Conservation (phyloP, 495 filamentous ascomycete species). For the Aspergillus sparsus region DNA sequence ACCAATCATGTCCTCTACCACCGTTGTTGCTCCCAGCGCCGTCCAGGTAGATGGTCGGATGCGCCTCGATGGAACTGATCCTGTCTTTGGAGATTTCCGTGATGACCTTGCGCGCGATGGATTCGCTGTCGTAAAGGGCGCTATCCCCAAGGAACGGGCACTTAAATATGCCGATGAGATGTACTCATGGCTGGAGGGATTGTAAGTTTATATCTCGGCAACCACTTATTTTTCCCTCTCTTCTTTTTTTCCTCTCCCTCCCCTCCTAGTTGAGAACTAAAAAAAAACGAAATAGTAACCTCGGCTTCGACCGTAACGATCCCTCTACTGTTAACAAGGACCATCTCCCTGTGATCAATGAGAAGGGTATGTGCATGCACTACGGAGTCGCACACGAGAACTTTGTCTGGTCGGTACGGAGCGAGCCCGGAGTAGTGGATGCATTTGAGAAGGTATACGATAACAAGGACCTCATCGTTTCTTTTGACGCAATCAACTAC, state of each 20-base stretch:
- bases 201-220: slow-evolving; percentile 20
- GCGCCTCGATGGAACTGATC: neutral
- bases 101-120: slow-evolving; percentile 43
- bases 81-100: slow-evolving; percentile 26
- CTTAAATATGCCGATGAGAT: slow-evolving; percentile 36
- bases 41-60: neutral
- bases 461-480: slow-evolving; percentile 44
- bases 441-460: slow-evolving; percentile 44
- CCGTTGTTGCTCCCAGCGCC: no score
- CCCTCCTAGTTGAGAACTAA: neutral
- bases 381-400: slow-evolving; percentile 43
- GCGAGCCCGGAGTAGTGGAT: slow-evolving; percentile 41
- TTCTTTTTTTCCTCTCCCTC: no score
- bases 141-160: slow-evolving; percentile 41
- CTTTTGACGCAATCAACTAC: slow-evolving; percentile 47
- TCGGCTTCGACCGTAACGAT: slow-evolving; percentile 43
- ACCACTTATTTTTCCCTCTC: neutral
- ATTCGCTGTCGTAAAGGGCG: slow-evolving; percentile 46
- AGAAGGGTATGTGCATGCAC: slow-evolving; percentile 42
- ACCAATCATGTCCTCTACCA: neutral
- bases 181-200: slow-evolving; percentile 41
- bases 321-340: slow-evolving; percentile 36
- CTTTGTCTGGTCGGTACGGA: slow-evolving; percentile 42
- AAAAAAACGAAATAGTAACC: slow-evolving; percentile 29
- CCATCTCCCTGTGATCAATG: slow-evolving; percentile 40